Evolutionary conservation across 805 yeast species (phyloP).

Genomic region (Komagataella mondaviorum): DNA sequence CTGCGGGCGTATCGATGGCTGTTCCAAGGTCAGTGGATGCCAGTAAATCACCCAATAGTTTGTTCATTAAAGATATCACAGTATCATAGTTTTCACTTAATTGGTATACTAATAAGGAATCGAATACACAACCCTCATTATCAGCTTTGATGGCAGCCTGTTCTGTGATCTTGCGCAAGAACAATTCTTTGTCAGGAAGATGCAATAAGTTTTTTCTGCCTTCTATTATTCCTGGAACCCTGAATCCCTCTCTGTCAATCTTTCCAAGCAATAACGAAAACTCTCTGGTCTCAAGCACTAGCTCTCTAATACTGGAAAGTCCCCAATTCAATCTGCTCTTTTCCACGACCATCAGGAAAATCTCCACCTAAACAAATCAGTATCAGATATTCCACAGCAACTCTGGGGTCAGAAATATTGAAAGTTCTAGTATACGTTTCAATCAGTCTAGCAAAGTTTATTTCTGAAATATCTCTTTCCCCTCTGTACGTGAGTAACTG

Average conservation of each 20-base stretch:
- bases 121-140: slow-evolving; percentile 81
- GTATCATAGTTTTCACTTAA: slow-evolving; percentile 78
- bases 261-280: slow-evolving; percentile 77
- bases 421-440: slow-evolving; percentile 77
- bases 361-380: slow-evolving; percentile 46
- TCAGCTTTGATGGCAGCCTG: slow-evolving; percentile 79
- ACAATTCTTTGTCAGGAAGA: slow-evolving; percentile 44
- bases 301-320: slow-evolving; percentile 71
- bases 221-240: slow-evolving; percentile 77
- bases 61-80: slow-evolving; percentile 63
- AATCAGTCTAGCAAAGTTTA: slow-evolving; percentile 47
- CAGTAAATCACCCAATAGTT: slow-evolving; percentile 65
- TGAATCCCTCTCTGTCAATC: slow-evolving; percentile 59
- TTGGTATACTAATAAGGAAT: slow-evolving; percentile 77
- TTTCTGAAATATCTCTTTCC: neutral
- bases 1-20: slow-evolving; percentile 16
- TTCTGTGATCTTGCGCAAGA: slow-evolving; percentile 60
- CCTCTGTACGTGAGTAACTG: neutral
- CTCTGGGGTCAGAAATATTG: slow-evolving; percentile 74
- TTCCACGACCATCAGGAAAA: slow-evolving; percentile 10
- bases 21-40: slow-evolving; percentile 57
- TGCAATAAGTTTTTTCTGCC: slow-evolving; percentile 54
- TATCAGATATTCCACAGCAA: slow-evolving; percentile 81
- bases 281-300: slow-evolving; percentile 78
- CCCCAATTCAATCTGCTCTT: slow-evolving; percentile 40